These are phyloP conservation scores for Blastocystis sp. DNA, from an alignment of 352 stramenopile species.

Conservation along the genomic window DNA sequence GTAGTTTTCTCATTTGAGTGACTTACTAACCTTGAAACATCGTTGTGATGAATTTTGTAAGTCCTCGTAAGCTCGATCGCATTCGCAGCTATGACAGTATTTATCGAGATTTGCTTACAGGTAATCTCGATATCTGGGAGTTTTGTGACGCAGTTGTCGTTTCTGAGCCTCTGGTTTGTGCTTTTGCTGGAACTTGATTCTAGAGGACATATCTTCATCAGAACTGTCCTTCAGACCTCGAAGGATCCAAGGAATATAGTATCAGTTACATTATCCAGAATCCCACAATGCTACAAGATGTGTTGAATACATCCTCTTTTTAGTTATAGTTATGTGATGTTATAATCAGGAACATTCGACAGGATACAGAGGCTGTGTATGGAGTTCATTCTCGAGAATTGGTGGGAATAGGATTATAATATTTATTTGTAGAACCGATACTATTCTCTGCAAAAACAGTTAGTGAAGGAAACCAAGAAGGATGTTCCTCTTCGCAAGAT, in stretches of 20 bases:
- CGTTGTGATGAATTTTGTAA: constrained; percentile 41
- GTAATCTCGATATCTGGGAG: background rate
- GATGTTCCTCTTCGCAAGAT: constrained; percentile 28
- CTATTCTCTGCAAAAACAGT: background rate
- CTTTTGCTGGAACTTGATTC: background rate
- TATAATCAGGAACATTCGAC: background rate
- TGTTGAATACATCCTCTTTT: background rate
- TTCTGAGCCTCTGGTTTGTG: background rate
- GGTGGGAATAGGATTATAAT: background rate
- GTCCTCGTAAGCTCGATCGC: constrained; percentile 41
- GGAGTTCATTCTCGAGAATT: background rate
- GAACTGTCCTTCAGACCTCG: background rate
- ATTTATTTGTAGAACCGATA: background rate
- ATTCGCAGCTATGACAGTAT: constrained; percentile 23
- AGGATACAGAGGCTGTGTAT: constrained; percentile 27
- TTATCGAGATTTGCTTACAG: background rate
- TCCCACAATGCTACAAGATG: background rate
- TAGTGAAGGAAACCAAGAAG: background rate
- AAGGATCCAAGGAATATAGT: background rate
- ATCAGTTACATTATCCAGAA: background rate
- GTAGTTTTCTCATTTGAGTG: no score
- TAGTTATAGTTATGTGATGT: constrained; percentile 21
- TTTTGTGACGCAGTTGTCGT: background rate
- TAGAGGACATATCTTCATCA: background rate
- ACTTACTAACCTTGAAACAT: no score